phyloP scores from a whole-genome alignment of 495 filamentous ascomycete species.

The Daldinia grandis region DNA sequence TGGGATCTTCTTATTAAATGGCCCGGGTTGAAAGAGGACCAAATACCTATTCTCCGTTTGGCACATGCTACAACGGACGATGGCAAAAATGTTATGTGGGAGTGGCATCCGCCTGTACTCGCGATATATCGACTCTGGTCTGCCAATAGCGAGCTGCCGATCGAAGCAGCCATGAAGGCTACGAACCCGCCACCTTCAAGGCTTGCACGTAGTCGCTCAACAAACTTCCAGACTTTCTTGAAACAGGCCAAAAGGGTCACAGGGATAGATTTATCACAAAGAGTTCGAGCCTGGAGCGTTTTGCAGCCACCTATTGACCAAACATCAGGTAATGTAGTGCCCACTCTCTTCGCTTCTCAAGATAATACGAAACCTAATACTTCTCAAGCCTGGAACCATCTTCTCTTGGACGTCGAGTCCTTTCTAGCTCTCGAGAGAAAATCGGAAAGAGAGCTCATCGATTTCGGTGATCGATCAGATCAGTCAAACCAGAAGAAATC shows the following conservation, averaged over 20 bases:
- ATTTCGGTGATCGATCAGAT: conserved; percentile 73
- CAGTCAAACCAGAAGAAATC: conserved; percentile 77
- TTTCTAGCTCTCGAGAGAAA: conserved; percentile 75
- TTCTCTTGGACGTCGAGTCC: conserved; percentile 74
- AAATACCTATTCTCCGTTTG: conserved; percentile 76
- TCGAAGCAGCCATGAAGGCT: conserved; percentile 64
- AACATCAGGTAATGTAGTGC: background rate
- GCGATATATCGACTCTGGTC: conserved; percentile 81
- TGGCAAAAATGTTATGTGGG: conserved; percentile 76
- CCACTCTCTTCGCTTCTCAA: conserved; percentile 39
- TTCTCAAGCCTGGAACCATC: conserved; percentile 62
- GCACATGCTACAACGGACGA: conserved; percentile 73
- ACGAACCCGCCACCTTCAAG: conserved; percentile 65
- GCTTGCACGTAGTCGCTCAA: conserved; percentile 73
- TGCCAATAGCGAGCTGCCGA: conserved; percentile 60
- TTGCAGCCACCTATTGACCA: conserved; percentile 46
- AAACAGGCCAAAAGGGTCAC: conserved; percentile 71
- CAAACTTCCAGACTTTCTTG: conserved; percentile 75
- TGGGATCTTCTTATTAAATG: conserved; percentile 84
- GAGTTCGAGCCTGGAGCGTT: conserved; percentile 82
- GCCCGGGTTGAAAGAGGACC: conserved; percentile 78
- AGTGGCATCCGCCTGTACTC: conserved; percentile 86
- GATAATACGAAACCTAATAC: conserved; percentile 39
- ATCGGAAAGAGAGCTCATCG: conserved; percentile 73
- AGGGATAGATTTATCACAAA: conserved; percentile 70